Evolutionary conservation across 192 early-diverging fungal genomes (phyloP), one percentile per base, ranked within the genome.

Genomic region (Umbelopsis sp.): DNA sequence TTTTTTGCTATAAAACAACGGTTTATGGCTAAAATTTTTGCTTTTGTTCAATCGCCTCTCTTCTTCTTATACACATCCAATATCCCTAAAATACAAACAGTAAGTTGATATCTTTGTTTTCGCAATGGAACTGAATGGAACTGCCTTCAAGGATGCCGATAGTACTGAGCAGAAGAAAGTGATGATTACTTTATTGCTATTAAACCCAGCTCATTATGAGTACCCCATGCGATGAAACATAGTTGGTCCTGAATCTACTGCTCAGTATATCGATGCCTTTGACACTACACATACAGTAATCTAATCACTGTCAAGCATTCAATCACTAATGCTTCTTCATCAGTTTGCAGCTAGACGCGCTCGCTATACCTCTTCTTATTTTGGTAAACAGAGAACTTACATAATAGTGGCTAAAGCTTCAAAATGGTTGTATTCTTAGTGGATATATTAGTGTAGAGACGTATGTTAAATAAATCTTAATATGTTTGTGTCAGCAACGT

Each of bases 141-240:
- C 7, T 4, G 26, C 17, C 7, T 29, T 3, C 56, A 34, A 34
- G 29, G 16, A 6, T 6, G 7, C 31, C 11, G 56, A 34, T 62
- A 12, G 4, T 62, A 4, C 17, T 14, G 26, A 32, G 31, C 29
- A 34, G 56, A 62, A 36, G 56, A 62, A 62, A 62, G 14, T 62
- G 56, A 62, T 62, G 56, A 62, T n/a, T 62, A 62, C 56, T 62
- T 62, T 62, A 11, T 62, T 62, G 56, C 56, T 62, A 62, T 62
- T 62, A 62, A 62, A 62, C 56, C 56, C 56, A 62, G 56, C 56
- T 62, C 56, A 62, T 62, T 62, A 62, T 62, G 56, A 62, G 56
- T 32, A 62, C 6, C 31, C 26, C 56, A 62, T 62, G 56, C 56
- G 56, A 62, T 62, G 31, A 62, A 53, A 29, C 56, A 62, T 32